Percentiles rank a stretch among this genome's conserved stretches.
Evolutionary conservation across 352 stramenopile genomes (phyloP).

Genomic region (Phytophthora palmivora): DNA sequence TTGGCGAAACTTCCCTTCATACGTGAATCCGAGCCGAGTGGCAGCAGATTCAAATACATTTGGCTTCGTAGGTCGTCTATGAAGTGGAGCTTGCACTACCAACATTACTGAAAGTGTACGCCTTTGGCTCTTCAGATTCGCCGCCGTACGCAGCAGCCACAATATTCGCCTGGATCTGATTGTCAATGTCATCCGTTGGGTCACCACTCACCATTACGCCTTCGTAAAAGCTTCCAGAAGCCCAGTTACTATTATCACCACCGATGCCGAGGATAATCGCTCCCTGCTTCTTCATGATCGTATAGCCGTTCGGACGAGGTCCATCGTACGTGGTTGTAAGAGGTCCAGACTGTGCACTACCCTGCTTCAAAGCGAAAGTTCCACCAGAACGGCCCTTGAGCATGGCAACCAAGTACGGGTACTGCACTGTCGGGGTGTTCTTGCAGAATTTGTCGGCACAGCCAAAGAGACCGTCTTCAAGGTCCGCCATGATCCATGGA

Average conservation of each 20-base stretch:
- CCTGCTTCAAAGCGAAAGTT: slow-evolving; percentile 32
- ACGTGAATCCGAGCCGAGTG: slow-evolving; percentile 19
- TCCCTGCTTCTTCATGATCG: slow-evolving; percentile 34
- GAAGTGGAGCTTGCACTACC: slow-evolving; percentile 1
- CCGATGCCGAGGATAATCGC: slow-evolving; percentile 32
- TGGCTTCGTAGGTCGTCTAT: too few species aligned
- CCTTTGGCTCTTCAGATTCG: slow-evolving; percentile 5
- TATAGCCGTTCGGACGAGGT: slow-evolving; percentile 27
- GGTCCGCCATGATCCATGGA: slow-evolving; percentile 33
- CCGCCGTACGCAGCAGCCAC: slow-evolving; percentile 22
- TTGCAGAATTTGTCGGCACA: slow-evolving; percentile 22
- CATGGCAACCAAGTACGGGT: slow-evolving; percentile 26
- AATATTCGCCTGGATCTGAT: slow-evolving; percentile 25
- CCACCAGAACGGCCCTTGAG: slow-evolving; percentile 29
- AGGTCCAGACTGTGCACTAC: slow-evolving; percentile 15
- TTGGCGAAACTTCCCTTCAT: slow-evolving; percentile 26
- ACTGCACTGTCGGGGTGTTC: slow-evolving; percentile 16
- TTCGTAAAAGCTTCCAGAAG: slow-evolving; percentile 26
- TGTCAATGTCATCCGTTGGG: slow-evolving; percentile 19
- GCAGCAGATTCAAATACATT: slow-evolving; percentile 1
- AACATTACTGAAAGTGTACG: too few species aligned
- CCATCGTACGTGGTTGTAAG: slow-evolving; percentile 31
- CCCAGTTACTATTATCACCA: slow-evolving; percentile 29
- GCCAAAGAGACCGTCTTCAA: slow-evolving; percentile 30
- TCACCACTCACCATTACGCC: slow-evolving; percentile 27